phyloP scores from a whole-genome alignment of 1,284 basidiomycete species.

The Heterobasidion irregulare region DNA sequence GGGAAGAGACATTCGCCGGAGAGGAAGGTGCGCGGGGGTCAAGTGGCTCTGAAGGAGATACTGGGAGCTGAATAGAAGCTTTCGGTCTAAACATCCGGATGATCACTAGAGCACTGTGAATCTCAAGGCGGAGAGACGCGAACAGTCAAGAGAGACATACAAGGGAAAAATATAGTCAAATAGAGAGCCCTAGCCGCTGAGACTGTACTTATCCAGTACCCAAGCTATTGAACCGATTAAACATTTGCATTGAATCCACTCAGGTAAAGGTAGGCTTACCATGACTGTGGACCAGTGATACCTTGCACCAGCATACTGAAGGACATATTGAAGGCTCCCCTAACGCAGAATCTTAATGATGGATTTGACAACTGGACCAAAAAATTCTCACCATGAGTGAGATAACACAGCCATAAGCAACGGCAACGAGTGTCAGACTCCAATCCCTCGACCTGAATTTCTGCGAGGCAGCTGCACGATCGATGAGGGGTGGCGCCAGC shows the following conservation, averaged over 20 bases:
- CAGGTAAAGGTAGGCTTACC: conserved; percentile 27
- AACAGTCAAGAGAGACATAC: conserved; percentile 27
- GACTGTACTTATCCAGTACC: conserved; percentile 65
- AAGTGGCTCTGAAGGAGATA: conserved; percentile 24
- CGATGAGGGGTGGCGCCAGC: conserved; percentile 42
- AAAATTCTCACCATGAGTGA: conserved; percentile 42
- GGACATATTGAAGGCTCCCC: conserved; percentile 57
- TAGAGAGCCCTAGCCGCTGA: conserved; percentile 53
- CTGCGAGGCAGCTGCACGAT: conserved; percentile 29
- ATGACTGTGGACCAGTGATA: conserved; percentile 70
- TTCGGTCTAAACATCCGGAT: conserved; percentile 46
- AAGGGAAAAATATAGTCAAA: conserved; percentile 57
- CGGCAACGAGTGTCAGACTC: conserved; percentile 54
- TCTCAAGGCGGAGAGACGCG: conserved; percentile 1
- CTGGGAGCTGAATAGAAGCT: conserved; percentile 25
- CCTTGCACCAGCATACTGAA: conserved; percentile 59
- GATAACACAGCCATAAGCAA: conserved; percentile 44
- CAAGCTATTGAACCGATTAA: conserved; percentile 37
- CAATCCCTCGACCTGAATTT: conserved; percentile 43
- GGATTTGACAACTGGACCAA: not conserved
- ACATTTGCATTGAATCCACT: not conserved
- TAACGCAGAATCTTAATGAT: conserved; percentile 18
- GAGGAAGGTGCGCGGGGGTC: conserved; percentile 12
- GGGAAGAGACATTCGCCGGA: conserved; percentile 2
- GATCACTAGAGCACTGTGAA: conserved; percentile 29